phyloP scores from a whole-genome alignment of 495 filamentous ascomycete species.

The Staphylotrichum tortipilum region DNA sequence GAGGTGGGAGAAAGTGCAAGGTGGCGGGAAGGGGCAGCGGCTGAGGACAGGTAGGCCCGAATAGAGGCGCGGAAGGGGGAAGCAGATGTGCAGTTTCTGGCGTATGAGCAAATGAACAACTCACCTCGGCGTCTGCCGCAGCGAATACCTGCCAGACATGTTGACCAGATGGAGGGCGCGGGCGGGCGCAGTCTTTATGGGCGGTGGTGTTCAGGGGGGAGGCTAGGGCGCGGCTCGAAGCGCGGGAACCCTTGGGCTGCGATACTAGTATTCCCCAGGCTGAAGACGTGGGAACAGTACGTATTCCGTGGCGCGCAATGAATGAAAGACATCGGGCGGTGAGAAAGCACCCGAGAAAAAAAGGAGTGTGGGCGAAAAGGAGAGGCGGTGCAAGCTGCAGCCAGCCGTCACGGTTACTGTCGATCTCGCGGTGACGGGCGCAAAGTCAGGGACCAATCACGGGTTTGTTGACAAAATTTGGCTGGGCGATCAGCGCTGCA shows the following conservation, averaged over 20 bases:
- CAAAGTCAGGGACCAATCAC: slow-evolving; percentile 1
- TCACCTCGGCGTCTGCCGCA: slow-evolving; percentile 46
- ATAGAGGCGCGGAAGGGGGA: no score
- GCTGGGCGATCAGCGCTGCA: background rate
- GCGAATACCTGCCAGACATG: slow-evolving; percentile 34
- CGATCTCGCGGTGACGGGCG: background rate
- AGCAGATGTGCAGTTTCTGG: no score
- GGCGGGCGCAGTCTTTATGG: slow-evolving; percentile 15
- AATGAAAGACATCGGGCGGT: background rate
- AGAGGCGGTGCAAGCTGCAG: background rate
- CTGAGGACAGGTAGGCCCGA: no score
- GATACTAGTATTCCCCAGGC: slow-evolving; percentile 16
- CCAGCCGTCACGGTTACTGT: background rate
- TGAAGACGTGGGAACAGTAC: no score
- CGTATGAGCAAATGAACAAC: no score
- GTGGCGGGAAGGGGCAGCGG: no score
- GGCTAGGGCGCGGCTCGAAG: background rate
- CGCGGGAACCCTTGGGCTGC: background rate
- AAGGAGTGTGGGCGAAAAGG: background rate
- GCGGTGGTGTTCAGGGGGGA: background rate
- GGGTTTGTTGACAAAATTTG: slow-evolving; percentile 7
- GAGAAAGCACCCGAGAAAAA: background rate
- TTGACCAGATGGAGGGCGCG: slow-evolving; percentile 12
- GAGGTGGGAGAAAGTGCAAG: no score
- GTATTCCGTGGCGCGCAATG: no score